Base-by-base conservation (phyloP, 108 stramenopile species). In the Phaeodactylum tricornutum region DNA sequence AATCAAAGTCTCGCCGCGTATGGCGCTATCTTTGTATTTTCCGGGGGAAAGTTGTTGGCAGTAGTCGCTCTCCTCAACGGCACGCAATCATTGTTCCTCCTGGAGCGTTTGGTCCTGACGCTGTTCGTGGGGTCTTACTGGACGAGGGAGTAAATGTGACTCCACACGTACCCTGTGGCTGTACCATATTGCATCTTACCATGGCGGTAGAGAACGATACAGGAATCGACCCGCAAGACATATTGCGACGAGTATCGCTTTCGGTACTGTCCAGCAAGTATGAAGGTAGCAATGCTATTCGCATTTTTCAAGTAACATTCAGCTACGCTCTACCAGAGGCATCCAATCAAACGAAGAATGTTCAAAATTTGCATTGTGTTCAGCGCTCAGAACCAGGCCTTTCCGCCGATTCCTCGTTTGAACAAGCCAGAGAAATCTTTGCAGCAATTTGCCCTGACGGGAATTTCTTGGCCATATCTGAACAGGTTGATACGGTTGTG, bases 41-140 rank as follows among this genome's bases (percentile, higher is more conserved):
- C 9, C 45, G 49, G 53, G 81, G 77, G n/a, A 69, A 54, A 37
- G 17, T 75, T 31, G 47, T 61, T n/a, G 42, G 34, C 28, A 50
- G 55, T 3, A 61, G 57, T 12, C 26, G 39, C 32, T 41, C 35
- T 22, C 72, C 74, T 34, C 77, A 78, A 58, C 67, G 81, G n/a
- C 71, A 79, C 47, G 59, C 73, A 4, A 60, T 81, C 28, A 53
- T 84, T 4, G 67, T 88, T 50, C 86, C 81, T 25, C 86, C 86
- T 0, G 19, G 43, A 30, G 67, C 71, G 23, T 23, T 53, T 31
- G 27, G 32, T 27, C 16, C 51, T 22, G 61, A 73, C 41, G 68
- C 68, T 5, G 75, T 88, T 57, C 69, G 81, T 60, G 73, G 76
- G 14, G 29, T 88, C 8, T 49, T 64, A 7, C 16, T 81, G 36